Evolutionary conservation across 352 stramenopile species (phyloP).

Genomic region (Phytopythium vexans): DNA sequence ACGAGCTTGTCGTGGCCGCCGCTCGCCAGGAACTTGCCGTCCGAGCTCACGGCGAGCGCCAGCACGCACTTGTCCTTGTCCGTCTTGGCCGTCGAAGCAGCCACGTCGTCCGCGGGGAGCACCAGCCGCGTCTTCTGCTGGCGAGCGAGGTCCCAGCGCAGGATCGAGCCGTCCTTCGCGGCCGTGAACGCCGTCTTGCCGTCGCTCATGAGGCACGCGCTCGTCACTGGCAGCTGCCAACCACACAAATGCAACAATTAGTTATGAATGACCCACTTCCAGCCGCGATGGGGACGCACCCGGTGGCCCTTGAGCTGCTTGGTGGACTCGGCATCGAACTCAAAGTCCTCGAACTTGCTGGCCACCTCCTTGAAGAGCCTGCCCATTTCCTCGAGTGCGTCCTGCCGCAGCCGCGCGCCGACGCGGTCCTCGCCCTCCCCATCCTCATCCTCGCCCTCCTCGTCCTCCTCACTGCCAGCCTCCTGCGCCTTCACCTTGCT

Average conservation of each 20-base stretch:
- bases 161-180: slow-evolving; percentile 91
- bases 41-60: slow-evolving; percentile 85
- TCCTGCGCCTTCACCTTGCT: slow-evolving; percentile 80
- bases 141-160: slow-evolving; percentile 87
- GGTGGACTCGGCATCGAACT: slow-evolving; percentile 78
- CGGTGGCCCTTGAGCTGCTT: slow-evolving; percentile 75
- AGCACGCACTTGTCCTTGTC: slow-evolving; percentile 84
- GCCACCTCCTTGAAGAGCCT: slow-evolving; percentile 88
- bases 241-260: slow-evolving; percentile 11
- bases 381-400: slow-evolving; percentile 82
- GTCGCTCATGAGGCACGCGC: slow-evolving; percentile 85
- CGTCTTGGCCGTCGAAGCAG: slow-evolving; percentile 39
- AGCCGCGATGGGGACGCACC: slow-evolving; percentile 6
- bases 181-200: slow-evolving; percentile 89
- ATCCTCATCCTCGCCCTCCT: slow-evolving; percentile 45
- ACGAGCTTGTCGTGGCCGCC: slow-evolving; percentile 91
- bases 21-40: slow-evolving; percentile 90
- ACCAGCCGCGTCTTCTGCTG: slow-evolving; percentile 68
- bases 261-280: slow-evolving; percentile 7
- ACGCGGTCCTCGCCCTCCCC: slow-evolving; percentile 68
- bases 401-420: slow-evolving; percentile 75
- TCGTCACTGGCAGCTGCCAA: slow-evolving; percentile 80
- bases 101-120: slow-evolving; percentile 61
- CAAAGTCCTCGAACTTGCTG: slow-evolving; percentile 67
- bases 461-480: slow-evolving; percentile 20